These are phyloP conservation scores for Nephelium lappaceum DNA, from an alignment of 345 rosid genomes.

Conservation along the genomic window DNA sequence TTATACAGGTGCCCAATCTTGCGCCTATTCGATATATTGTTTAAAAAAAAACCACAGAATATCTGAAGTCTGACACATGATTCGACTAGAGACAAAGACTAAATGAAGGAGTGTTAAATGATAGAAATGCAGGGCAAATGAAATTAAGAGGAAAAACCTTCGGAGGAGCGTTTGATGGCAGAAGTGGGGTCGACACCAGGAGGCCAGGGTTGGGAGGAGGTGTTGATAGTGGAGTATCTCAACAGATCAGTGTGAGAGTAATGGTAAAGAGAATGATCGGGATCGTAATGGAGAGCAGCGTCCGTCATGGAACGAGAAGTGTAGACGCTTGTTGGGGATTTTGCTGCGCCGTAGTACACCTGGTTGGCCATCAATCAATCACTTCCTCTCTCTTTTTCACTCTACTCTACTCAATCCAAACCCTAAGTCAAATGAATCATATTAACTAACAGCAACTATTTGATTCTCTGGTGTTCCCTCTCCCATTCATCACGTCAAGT, in stretches of 20 bases:
- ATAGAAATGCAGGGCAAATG: not conserved
- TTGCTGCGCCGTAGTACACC: constrained; percentile 12
- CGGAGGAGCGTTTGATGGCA: constrained; percentile 18
- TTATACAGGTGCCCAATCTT: not conserved
- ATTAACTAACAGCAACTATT: too few species aligned
- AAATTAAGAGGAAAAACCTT: not conserved
- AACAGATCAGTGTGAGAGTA: constrained; percentile 7
- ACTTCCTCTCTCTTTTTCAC: not conserved
- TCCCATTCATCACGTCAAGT: not conserved
- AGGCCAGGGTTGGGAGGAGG: constrained; percentile 10
- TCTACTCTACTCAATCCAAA: not conserved
- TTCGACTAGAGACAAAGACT: not conserved
- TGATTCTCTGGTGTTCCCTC: not conserved
- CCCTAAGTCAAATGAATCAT: not conserved
- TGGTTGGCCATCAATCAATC: constrained; percentile 18
- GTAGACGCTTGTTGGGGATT: constrained; percentile 12
- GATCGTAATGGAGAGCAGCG: constrained; percentile 9
- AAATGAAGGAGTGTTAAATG: too few species aligned
- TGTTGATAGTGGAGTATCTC: constrained; percentile 17
- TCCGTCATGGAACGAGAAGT: constrained; percentile 20
- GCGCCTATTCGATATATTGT: not conserved
- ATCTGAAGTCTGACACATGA: too few species aligned
- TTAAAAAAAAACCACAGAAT: too few species aligned
- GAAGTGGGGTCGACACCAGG: constrained; percentile 22
- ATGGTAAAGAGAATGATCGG: constrained; percentile 28